Evolutionary conservation across 2,329 filamentous ascomycete species (phyloP).

Genomic region (Ascochyta lentis): DNA sequence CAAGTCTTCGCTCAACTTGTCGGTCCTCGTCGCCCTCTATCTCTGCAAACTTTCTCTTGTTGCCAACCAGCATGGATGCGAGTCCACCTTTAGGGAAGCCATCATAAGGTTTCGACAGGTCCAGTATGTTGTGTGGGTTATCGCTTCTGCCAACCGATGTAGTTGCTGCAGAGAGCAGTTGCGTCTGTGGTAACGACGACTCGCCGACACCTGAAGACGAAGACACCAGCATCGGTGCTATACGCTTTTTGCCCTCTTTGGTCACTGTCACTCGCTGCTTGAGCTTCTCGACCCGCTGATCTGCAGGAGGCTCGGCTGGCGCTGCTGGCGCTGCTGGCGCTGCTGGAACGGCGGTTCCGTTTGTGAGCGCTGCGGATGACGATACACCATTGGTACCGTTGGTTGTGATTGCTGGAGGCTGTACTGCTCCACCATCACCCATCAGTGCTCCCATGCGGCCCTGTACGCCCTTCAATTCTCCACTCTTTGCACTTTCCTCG

Average conservation of each 20-base stretch:
- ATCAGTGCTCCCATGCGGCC: constrained; percentile 98
- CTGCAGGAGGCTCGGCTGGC: constrained; percentile 47
- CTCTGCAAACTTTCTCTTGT: constrained; percentile 82
- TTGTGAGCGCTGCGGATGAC: constrained; percentile 27
- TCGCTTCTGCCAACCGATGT: constrained; percentile 70
- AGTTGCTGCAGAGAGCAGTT: constrained; percentile 77
- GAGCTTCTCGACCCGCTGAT: constrained; percentile 70
- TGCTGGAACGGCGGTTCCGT: constrained; percentile 56
- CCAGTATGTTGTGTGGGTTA: constrained; percentile 80
- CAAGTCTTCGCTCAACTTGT: constrained; percentile 65
- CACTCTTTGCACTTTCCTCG: constrained; percentile 91
- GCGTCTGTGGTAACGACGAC: constrained; percentile 86
- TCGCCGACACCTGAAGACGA: constrained; percentile 86
- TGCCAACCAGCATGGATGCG: constrained; percentile 83
- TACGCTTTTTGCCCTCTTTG: constrained; percentile 96
- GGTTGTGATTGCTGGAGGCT: constrained; percentile 60
- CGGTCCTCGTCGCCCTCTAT: constrained; percentile 78
- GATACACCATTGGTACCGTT: constrained; percentile 61
- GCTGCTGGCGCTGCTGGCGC: constrained; percentile 41
- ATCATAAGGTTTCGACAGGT: constrained; percentile 92
- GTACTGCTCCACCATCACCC: constrained; percentile 70
- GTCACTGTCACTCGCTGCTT: constrained; percentile 94
- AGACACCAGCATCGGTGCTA: constrained; percentile 83
- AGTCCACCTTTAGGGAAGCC: constrained; percentile 90
- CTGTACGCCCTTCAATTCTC: constrained; percentile 86